phyloP scores from a whole-genome alignment of 805 yeast genomes.

The Ogataea zsoltii region DNA sequence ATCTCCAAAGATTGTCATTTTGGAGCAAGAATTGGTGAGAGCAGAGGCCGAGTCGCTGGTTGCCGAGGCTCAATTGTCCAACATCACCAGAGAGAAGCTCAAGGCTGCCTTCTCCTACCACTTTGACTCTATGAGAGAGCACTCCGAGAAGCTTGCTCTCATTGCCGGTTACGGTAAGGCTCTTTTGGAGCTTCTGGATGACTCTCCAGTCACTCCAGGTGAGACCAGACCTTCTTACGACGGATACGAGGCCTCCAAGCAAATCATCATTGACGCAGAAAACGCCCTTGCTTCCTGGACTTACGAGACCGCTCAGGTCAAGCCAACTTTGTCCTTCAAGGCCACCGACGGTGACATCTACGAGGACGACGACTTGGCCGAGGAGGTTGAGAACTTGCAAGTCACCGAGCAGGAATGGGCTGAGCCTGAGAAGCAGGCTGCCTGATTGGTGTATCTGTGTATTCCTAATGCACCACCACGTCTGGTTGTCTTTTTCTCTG shows the following conservation, averaged over 20 bases:
- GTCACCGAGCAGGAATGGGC: constrained; percentile 44
- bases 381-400: constrained; percentile 49
- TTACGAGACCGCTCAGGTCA: constrained; percentile 76
- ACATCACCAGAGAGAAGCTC: constrained; percentile 84
- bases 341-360: constrained; percentile 47
- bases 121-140: constrained; percentile 83
- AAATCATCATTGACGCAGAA: constrained; percentile 83
- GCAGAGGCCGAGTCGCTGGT: constrained; percentile 91
- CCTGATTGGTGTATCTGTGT: too few species aligned
- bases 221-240: constrained; percentile 89
- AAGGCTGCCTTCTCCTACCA: constrained; percentile 83
- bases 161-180: constrained; percentile 92
- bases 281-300: constrained; percentile 84
- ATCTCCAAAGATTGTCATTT: constrained; percentile 74
- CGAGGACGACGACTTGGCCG: constrained; percentile 53
- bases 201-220: constrained; percentile 86
- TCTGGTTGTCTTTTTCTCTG: constrained; percentile 5
- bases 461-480: background rate
- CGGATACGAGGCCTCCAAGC: constrained; percentile 87
- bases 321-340: constrained; percentile 73
- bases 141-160: constrained; percentile 80
- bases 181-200: constrained; percentile 77
- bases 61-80: constrained; percentile 88
- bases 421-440: constrained; percentile 30
- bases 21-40: constrained; percentile 88